phyloP scores from a whole-genome alignment of 768 basidiomycete genomes.

The Termitomyces heimii region DNA sequence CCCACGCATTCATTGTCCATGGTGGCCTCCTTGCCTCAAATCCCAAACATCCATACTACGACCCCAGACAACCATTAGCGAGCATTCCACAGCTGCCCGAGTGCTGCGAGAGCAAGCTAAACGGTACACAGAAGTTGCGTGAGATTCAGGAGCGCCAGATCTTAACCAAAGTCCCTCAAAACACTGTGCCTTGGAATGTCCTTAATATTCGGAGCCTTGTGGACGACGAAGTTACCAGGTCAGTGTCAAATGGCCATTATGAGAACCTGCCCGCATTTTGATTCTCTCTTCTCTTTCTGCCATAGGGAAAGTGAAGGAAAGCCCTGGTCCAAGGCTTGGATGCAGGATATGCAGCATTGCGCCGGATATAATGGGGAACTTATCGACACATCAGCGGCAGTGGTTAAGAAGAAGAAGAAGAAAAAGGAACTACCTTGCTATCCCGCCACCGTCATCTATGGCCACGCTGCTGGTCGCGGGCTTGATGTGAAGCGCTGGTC shows the following conservation, averaged over 20 bases:
- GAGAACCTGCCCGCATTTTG: neutral
- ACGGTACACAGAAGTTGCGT: slow-evolving; percentile 35
- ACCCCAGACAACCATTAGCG: slow-evolving; percentile 66
- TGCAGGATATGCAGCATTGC: slow-evolving; percentile 54
- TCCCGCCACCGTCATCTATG: slow-evolving; percentile 80
- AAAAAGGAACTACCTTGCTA: slow-evolving; percentile 47
- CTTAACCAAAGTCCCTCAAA: slow-evolving; percentile 68
- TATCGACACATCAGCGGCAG: slow-evolving; percentile 1
- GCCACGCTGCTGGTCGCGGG: slow-evolving; percentile 76
- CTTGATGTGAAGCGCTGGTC: slow-evolving; percentile 82
- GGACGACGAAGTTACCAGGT: slow-evolving; percentile 40
- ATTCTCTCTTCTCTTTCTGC: neutral
- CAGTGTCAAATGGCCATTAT: slow-evolving; percentile 4
- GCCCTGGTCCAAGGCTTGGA: slow-evolving; percentile 79
- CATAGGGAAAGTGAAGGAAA: slow-evolving; percentile 39
- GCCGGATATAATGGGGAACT: slow-evolving; percentile 34
- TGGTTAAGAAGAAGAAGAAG: slow-evolving; percentile 14
- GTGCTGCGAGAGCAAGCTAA: slow-evolving; percentile 12
- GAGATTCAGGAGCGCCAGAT: slow-evolving; percentile 61
- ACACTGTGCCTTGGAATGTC: slow-evolving; percentile 68
- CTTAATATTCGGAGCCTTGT: slow-evolving; percentile 66
- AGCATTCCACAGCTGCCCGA: slow-evolving; percentile 39
- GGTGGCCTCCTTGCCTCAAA: slow-evolving; percentile 78
- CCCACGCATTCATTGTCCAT: slow-evolving; percentile 77
- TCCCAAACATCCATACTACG: slow-evolving; percentile 42